These are phyloP conservation scores for Chrysoporthe puriensis DNA, from an alignment of 2,329 filamentous ascomycete genomes.

Conservation along the genomic window DNA sequence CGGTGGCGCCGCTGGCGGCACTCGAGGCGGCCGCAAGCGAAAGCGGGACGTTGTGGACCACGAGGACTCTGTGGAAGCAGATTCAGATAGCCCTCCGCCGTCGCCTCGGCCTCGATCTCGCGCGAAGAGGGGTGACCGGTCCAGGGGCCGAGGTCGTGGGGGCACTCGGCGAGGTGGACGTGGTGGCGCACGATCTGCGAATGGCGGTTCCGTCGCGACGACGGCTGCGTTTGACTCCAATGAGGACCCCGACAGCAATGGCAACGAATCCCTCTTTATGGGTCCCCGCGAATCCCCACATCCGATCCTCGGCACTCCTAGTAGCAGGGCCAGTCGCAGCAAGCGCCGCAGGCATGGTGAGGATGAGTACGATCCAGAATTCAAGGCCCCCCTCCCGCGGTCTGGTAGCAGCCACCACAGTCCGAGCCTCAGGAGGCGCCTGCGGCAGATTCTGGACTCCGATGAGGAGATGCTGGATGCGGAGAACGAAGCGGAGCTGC, in stretches of 20 bases:
- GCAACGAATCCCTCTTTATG: neutral
- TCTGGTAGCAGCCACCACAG: slow-evolving; percentile 26
- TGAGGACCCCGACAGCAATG: slow-evolving; percentile 20
- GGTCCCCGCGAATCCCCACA: slow-evolving; percentile 11
- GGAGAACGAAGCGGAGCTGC: neutral
- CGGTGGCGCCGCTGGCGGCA: slow-evolving; percentile 15
- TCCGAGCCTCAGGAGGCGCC: slow-evolving; percentile 23
- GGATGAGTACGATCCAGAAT: slow-evolving; percentile 22
- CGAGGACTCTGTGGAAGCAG: slow-evolving; percentile 11
- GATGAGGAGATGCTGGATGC: slow-evolving; percentile 25
- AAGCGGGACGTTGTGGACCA: slow-evolving; percentile 15
- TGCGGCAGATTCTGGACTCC: slow-evolving; percentile 21
- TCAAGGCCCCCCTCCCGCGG: slow-evolving; percentile 12
- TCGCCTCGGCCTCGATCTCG: slow-evolving; percentile 16
- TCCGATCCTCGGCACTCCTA: slow-evolving; percentile 28
- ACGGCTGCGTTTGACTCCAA: slow-evolving; percentile 23
- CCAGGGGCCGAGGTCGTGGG: slow-evolving; percentile 12
- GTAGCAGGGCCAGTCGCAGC: slow-evolving; percentile 23
- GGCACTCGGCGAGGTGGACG: slow-evolving; percentile 21
- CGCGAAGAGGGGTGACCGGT: slow-evolving; percentile 16
- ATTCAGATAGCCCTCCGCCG: slow-evolving; percentile 15
- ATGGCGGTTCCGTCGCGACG: slow-evolving; percentile 17
- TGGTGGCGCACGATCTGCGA: slow-evolving; percentile 15
- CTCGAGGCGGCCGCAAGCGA: slow-evolving; percentile 25
- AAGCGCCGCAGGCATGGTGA: slow-evolving; percentile 21